Evolutionary conservation across 305 asterid genomes (phyloP).

Genomic region (Solanum hybrid): DNA sequence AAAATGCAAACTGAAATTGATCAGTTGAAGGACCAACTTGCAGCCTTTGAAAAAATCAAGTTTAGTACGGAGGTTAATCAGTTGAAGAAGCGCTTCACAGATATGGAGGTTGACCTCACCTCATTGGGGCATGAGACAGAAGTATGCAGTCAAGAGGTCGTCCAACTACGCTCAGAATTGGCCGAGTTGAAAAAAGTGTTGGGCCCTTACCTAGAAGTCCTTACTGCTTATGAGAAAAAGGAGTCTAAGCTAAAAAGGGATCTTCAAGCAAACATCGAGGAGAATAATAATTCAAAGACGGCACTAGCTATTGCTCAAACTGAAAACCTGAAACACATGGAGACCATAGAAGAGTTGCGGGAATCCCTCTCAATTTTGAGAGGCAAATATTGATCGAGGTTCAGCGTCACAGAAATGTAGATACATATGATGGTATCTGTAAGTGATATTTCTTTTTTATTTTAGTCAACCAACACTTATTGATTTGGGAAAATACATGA

Average conservation of each 20-base stretch:
- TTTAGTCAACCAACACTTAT: not conserved
- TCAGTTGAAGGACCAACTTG: not conserved
- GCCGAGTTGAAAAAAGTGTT: not conserved
- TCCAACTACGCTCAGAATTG: not conserved
- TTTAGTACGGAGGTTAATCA: not conserved
- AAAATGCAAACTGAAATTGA: not conserved
- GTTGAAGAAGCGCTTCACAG: not conserved
- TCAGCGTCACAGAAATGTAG: not conserved
- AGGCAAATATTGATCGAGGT: not conserved
- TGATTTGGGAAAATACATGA: not conserved
- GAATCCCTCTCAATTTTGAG: not conserved
- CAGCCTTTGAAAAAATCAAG: not conserved
- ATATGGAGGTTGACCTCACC: not conserved
- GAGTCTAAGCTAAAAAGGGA: not conserved
- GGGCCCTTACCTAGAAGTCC: not conserved
- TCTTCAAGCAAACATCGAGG: not conserved
- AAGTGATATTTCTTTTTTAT: not conserved
- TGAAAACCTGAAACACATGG: not conserved
- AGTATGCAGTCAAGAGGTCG: not conserved
- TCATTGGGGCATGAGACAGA: not conserved
- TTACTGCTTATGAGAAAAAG: not conserved
- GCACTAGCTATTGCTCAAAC: not conserved
- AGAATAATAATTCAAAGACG: not conserved
- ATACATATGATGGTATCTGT: not conserved
- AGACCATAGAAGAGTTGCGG: not conserved